Evolutionary conservation across 495 filamentous ascomycete genomes (phyloP), one percentile per base, ranked within the genome.

Genomic region (Cairneyella variabilis): DNA sequence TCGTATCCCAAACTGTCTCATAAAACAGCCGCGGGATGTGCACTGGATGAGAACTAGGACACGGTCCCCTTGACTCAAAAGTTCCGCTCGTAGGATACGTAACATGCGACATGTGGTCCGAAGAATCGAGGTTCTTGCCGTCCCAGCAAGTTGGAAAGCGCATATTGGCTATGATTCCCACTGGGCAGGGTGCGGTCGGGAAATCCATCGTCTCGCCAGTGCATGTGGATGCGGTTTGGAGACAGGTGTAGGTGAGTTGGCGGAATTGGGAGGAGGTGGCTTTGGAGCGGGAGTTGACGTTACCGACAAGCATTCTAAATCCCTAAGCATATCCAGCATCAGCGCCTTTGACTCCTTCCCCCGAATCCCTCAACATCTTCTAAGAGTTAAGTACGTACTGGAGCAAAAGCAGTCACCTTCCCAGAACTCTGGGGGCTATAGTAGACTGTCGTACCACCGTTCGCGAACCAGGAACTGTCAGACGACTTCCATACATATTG

Each of bases 131-230:
- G 9, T 90, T 78, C 53, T 83, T 76, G 23, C 90, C 90, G 63
- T 95, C 87, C 90, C 90, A 93, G 77, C 90, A 95, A 0, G 85
- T 88, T 2, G 90, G 90, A 71, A 95, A 95, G 77, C 66, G 67
- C 45, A 73, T 69, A 51, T 58, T 68, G 28, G 69, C 59, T 59
- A 70, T 69, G 55, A 75, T 72, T 12, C 72, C 72, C 26, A 60
- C 69, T 11, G 60, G 48, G 56, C 67, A 71, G 14, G 63, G 27
- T 27, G 37, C 34, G 28, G 28, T 67, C 14, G 69, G 69, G 57
- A 71, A 66, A 54, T 66, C 49, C 2, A 57, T 53, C 2, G 64
- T 70, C 54, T 64, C 61, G 32, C 47, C 45, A 28, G 16, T 25
- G 22, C 48, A 34, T 48, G 32, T 53, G 32, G 48, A 63, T 48